Evolutionary conservation across 2,329 filamentous ascomycete genomes (phyloP).

Genomic region (Alternaria hordeiaustralica): DNA sequence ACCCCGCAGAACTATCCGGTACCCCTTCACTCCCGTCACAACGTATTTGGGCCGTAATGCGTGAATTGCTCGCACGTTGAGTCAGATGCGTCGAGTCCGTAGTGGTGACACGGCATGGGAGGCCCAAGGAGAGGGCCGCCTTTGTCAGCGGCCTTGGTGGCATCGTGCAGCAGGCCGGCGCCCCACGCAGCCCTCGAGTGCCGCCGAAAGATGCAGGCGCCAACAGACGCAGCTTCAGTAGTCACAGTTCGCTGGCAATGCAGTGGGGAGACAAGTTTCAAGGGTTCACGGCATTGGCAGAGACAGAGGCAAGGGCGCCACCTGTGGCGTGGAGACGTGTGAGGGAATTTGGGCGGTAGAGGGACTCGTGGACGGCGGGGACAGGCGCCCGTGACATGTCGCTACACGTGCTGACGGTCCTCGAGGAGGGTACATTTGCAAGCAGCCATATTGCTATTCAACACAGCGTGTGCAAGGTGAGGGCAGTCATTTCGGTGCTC

Average conservation of each 20-base stretch:
- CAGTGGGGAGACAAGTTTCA: background rate
- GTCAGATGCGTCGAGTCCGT: constrained; percentile 1
- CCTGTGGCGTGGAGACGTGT: background rate
- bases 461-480: background rate
- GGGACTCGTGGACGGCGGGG: background rate
- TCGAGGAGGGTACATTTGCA: background rate
- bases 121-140: background rate
- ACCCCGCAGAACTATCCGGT: background rate
- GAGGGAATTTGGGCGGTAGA: background rate
- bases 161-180: constrained; percentile 4
- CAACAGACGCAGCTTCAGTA: background rate
- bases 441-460: background rate
- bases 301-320: background rate
- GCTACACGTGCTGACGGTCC: background rate
- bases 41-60: background rate
- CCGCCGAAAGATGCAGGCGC: background rate
- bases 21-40: background rate
- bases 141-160: constrained; percentile 15
- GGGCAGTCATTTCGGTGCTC: background rate
- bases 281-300: background rate
- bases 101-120: background rate
- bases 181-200: constrained; percentile 3
- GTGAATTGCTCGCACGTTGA: background rate
- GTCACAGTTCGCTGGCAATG: background rate
- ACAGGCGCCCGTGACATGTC: background rate